phyloP scores from a whole-genome alignment of 1,139 yeast species.

The Candida sanyaensis region DNA sequence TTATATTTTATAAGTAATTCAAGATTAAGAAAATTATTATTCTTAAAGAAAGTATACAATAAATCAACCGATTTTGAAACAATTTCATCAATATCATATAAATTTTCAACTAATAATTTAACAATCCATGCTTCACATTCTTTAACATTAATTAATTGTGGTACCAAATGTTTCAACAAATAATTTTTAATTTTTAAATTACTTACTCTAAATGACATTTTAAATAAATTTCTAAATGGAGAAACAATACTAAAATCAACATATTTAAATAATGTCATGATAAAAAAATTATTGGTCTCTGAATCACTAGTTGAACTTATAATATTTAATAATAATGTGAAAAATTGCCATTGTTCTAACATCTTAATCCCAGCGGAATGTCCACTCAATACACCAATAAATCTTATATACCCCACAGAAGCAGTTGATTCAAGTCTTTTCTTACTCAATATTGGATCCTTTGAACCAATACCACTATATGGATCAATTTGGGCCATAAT shows the following conservation, averaged over 20 bases:
- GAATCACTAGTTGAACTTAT: constrained; percentile 43
- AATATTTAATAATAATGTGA: constrained; percentile 76
- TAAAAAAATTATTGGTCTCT: constrained; percentile 52
- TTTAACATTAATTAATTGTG: constrained; percentile 36
- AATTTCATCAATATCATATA: constrained; percentile 68
- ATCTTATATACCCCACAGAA: constrained; percentile 73
- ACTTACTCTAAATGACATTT: constrained; percentile 63
- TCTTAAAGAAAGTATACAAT: constrained; percentile 18
- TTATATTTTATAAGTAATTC: constrained; percentile 28
- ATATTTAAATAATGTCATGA: constrained; percentile 57
- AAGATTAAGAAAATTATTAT: constrained; percentile 18
- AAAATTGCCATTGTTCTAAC: constrained; percentile 80
- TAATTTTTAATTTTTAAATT: constrained; percentile 52
- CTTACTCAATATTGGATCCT: constrained; percentile 72
- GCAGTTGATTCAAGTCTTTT: constrained; percentile 63
- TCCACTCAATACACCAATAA: constrained; percentile 72
- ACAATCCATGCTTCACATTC: constrained; percentile 41
- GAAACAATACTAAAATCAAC: constrained; percentile 65
- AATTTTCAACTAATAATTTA: constrained; percentile 60
- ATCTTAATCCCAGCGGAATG: constrained; percentile 63
- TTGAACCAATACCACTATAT: constrained; percentile 68
- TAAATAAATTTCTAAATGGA: constrained; percentile 66
- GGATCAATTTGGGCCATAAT: constrained; percentile 87
- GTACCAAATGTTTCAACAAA: constrained; percentile 57
- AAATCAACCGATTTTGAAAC: constrained; percentile 58